Evolutionary conservation across 73 alveolate species (phyloP), one percentile per base, ranked within the genome.

Genomic region (Diophrys appendiculata): DNA sequence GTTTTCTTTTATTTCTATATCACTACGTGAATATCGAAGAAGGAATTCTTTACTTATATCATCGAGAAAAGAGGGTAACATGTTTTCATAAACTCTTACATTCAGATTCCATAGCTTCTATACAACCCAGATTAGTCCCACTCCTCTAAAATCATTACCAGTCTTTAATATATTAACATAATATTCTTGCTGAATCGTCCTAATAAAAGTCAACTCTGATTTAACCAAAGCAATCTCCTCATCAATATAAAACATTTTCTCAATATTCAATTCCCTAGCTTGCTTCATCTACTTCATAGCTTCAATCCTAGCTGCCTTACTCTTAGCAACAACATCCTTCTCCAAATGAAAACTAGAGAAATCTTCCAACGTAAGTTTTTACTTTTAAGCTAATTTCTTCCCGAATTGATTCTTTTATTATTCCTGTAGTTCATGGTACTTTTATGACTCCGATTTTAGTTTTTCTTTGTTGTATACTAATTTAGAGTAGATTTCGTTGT

Each of bases 181-280:
- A 81, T 79, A 79, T 33, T 69, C 81, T 26, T 65, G 28, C 67
- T 79, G 54, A 0, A 79, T 28, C 18, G 35, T 34, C 32, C 73
- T 79, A 24, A 79, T 69, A 52, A 69, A 68, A 0, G 65, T 27
- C 52, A 79, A 24, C 52, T 79, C 80, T 1, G 74, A 52, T 52
- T 79, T 79, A 14, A 79, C 88, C 33, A 79, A 29, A 33, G 70
- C 2, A 60, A 33, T 68, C 75, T 79, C 88, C 68, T 79, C 88
- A 43, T 79, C 80, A 1, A 79, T 33, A 29, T 79, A 79, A 29
- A 31, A 79, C 2, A 79, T 79, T 29, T 79, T 79, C 28, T 79
- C 88, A 35, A 54, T 11, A 79, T 79, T 79, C 1, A 68, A 29
- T 22, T 79, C 88, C 32, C 55, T 79, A n/a, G n/a, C n/a, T n/a